Evolutionary conservation across 345 rosid genomes (phyloP).

Genomic region (Populus pruinosa): DNA sequence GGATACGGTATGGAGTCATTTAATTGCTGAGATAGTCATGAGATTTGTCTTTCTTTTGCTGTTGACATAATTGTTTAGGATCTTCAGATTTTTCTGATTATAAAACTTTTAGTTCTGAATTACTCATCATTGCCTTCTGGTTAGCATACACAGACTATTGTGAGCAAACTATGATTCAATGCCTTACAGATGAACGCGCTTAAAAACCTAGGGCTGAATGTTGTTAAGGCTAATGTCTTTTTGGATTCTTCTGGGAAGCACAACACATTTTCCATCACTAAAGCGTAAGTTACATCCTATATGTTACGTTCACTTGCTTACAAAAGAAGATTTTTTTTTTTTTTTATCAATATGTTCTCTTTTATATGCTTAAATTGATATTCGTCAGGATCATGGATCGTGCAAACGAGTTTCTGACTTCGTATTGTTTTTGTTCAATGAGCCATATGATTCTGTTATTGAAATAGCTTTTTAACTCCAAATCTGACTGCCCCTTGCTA

Average conservation of each 20-base stretch:
- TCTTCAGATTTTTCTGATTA: not conserved
- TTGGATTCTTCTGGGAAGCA: slow-evolving; percentile 95
- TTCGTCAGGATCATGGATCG: not conserved
- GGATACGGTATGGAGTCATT: slow-evolving; percentile 59
- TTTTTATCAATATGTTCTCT: not conserved
- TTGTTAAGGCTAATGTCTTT: slow-evolving; percentile 83
- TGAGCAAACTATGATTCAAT: slow-evolving; percentile 15
- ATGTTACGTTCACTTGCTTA: not conserved
- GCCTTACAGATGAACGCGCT: slow-evolving; percentile 80
- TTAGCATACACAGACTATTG: not conserved
- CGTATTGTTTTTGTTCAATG: not conserved
- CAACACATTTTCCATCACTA: slow-evolving; percentile 80
- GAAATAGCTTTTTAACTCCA: not conserved
- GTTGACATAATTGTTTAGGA: not conserved
- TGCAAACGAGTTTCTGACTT: not conserved
- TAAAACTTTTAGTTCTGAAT: not conserved
- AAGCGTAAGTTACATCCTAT: slow-evolving; percentile 52
- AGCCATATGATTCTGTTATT: slow-evolving; percentile 1
- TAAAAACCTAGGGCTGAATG: slow-evolving; percentile 89
- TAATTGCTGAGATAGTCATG: slow-evolving; percentile 1
- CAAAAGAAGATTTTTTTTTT: not conserved
- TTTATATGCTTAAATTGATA: no score
- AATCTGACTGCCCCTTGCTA: slow-evolving; percentile 6
- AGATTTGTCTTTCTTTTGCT: not conserved
- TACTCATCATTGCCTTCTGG: not conserved